Base-by-base conservation (phyloP, 441 rosid species). In the Populus hybrid region DNA sequence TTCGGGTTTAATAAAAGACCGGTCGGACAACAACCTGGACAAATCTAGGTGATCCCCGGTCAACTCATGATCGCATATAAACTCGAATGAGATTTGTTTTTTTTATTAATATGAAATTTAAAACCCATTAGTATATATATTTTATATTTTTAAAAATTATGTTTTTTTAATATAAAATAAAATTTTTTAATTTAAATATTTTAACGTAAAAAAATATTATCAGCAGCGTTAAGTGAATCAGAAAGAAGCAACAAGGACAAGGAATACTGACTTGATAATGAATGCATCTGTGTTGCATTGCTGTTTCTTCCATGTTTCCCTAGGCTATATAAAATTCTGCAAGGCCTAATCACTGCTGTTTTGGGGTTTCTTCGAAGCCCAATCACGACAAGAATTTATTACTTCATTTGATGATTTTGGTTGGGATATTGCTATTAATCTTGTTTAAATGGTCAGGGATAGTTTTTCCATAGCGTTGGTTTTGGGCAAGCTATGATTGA, bases 61-160 rank as follows among this genome's bases (percentile, higher is more conserved):
- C 0, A 2, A 28, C 3, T 2, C 29, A 28, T 28, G 29, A 28
- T 2, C 29, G n/a, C 3, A 3, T 3, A 0, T 0, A 0, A 28
- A 28, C 3, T 2, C 29, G 3, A 0, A 28, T 2, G 3, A 28
- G 29, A 28, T 2, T 0, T 28, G 0, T 28, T 28, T 28, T 28
- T 28, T 28, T 28, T 28, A 2, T 0, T 0, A 28, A 28, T 28
- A 28, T 28, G 29, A 28, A 0, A 28, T 2, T 28, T 28, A 2
- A 28, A 28, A 28, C 0, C 3, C 0, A 28, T 28, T 28, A 28
- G 2, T 2, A 28, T 28, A 28, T 28, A 28, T 28, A 28, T 28
- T 28, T 2, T 28, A 28, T 28, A 1, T 28, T 28, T 1, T 26
- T 1, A 26, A 26, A 26, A 26, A 26, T 26, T 1, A 26, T 26